Base-by-base conservation (phyloP, 2,329 filamentous ascomycete genomes). In the Clarireedia paspali region DNA sequence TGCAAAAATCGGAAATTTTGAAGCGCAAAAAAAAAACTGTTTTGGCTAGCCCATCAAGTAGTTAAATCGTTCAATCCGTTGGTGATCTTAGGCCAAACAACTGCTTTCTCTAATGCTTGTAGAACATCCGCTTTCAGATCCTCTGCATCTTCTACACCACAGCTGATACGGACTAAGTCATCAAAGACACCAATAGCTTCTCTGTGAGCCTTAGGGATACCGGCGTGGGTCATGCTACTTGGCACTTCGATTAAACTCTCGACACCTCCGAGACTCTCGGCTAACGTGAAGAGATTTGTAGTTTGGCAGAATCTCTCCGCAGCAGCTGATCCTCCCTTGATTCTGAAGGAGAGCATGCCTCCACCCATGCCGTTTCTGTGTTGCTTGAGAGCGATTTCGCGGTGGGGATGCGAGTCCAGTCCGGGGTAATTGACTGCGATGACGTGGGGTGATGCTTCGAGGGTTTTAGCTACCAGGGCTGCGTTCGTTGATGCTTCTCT, bases 261-360 rank as follows among this genome's bases (percentile, higher is more conserved):
- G 48, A 99, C 87, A 55, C 92, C 94, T 59, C 94, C 94, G 24
- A 99, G 75, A 57, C 84, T 89, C 79, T 99, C 94, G 30, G 94
- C 94, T 6, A 99, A 80, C 1, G 91, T 96, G 75, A 96, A 97
- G 71, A 99, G 84, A 68, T 83, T 83, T 45, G 91, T 96, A 58
- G 81, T 75, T 73, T 94, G 85, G 79, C 94, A 97, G 82, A 99
- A 99, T 52, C 85, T 82, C 74, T 95, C 88, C 14, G 94, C 94
- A 1, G 92, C 92, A 47, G 79, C 80, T 67, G 90, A 82, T 38
- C 94, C 94, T 56, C 92, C 94, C 62, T 83, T 82, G 72, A 99
- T 89, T 63, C 94, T 87, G 84, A 99, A 99, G 57, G 88, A 92
- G 45, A 99, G 83, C 94, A 99, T 99, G 59, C 94, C 94, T 64